Base-by-base conservation (phyloP, 2,329 filamentous ascomycete genomes). In the Colletotrichum sp. region DNA sequence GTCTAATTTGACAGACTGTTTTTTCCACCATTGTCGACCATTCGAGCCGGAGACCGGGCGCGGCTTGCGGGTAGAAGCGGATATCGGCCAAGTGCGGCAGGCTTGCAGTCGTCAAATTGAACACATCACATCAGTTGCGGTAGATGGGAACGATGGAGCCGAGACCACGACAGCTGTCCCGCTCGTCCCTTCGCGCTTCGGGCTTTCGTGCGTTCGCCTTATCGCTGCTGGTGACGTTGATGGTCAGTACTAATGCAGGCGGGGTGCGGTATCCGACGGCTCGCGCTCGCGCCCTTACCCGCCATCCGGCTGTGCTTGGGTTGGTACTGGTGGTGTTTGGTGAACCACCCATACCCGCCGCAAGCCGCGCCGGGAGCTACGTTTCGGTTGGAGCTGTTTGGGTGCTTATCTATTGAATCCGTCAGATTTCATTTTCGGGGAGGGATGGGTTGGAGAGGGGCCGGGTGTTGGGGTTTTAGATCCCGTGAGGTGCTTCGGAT, bases 161-260 rank as follows among this genome's bases (percentile, higher is more conserved):
- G 44, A 52, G 1, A 22, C 0, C 44, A 22, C 44, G 1, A 22
- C n/a, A 1, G 12, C 44, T 24, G 10, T 52, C 44, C n/a, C n/a
- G 44, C 44, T 52, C n/a, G 44, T 52, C n/a, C n/a, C 44, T 22
- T 52, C 44, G 44, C 44, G 44, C 44, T 52, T 52, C 44, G 44
- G 44, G n/a, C 44, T 22, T 52, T 52, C 44, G 44, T 52, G 44
- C n/a, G 44, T 52, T 52, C n/a, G 44, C 44, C n/a, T 52, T 52
- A 52, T 52, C 44, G 44, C 44, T 52, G n/a, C 44, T 52, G 44
- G n/a, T 52, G 44, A 52, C 44, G 44, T 52, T 22, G 44, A 22
- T 22, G 44, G 44, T 52, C n/a, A 52, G n/a, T 52, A 52, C n/a
- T n/a, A n/a, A n/a, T 52, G n/a, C 44, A 52, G 44, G n/a, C 44